A percentile compares a stretch with the other conserved stretches of the same genome.
These are phyloP conservation scores for Calonectria pseudoreteaudii DNA, from an alignment of 2,329 filamentous ascomycete species.

Conservation along the genomic window DNA sequence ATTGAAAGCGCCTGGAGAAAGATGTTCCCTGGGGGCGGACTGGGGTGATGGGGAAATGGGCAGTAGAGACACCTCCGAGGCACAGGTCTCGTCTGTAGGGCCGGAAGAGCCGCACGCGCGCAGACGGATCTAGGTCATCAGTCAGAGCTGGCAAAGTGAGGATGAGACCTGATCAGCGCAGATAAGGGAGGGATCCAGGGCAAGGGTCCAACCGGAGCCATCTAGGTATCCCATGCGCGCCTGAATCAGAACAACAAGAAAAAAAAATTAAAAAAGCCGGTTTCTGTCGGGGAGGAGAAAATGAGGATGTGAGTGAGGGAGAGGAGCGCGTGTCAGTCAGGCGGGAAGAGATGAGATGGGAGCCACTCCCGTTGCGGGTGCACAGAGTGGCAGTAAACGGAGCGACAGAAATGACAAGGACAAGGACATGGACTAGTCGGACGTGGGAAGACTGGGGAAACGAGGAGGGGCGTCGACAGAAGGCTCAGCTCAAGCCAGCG, in stretches of 20 bases:
- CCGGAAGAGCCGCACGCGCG: constrained; percentile 35
- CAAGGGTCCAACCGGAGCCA: constrained; percentile 29
- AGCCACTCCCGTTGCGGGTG: constrained; percentile 5
- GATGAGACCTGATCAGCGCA: constrained; percentile 27
- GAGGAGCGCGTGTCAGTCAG: background rate
- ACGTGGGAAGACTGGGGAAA: constrained; percentile 3
- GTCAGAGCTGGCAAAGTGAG: constrained; percentile 12
- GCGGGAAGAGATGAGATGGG: background rate
- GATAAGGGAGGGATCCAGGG: constrained; percentile 22
- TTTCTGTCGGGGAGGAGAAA: background rate
- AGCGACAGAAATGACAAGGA: constrained; percentile 18
- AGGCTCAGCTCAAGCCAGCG: constrained; percentile 9
- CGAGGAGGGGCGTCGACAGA: constrained; percentile 7
- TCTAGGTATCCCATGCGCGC: constrained; percentile 9
- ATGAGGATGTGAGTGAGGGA: constrained; percentile 1
- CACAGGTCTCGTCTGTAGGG: constrained; percentile 27
- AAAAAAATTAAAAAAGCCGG: too few species aligned
- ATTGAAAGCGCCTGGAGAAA: background rate
- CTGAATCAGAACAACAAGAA: background rate
- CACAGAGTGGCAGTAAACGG: constrained; percentile 11
- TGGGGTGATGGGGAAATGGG: constrained; percentile 12
- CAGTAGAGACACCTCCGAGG: constrained; percentile 23
- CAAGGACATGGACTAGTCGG: constrained; percentile 15
- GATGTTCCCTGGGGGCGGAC: constrained; percentile 12
- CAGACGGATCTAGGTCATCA: constrained; percentile 25